A percentile compares a stretch with the other conserved stretches of the same genome.
phyloP scores from a whole-genome alignment of 805 yeast species.

The Sugiyamaella qingdaonensis region DNA sequence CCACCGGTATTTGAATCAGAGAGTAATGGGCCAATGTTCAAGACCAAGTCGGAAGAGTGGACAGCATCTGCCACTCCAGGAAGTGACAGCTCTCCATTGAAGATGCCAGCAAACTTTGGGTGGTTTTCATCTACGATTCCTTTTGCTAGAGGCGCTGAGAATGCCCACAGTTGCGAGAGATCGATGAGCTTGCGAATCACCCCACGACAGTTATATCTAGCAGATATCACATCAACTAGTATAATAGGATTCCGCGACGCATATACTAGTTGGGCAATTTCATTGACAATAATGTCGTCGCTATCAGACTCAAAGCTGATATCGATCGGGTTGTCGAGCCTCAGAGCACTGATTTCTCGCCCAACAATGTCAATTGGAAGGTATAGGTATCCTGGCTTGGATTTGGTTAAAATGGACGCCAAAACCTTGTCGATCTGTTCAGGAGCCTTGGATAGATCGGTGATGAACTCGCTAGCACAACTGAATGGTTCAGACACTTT shows the following conservation, averaged over 20 bases:
- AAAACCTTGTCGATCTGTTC: constrained; percentile 67
- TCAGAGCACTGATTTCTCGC: constrained; percentile 31
- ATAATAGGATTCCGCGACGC: constrained; percentile 56
- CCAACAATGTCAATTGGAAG: constrained; percentile 63
- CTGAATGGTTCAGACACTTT: constrained; percentile 55
- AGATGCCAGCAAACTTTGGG: constrained; percentile 63
- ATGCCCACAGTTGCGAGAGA: constrained; percentile 51
- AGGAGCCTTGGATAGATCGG: constrained; percentile 45
- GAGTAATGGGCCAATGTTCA: constrained; percentile 64
- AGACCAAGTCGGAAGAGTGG: constrained; percentile 58
- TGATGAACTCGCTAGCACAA: constrained; percentile 51
- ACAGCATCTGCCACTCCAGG: constrained; percentile 46
- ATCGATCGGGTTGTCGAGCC: constrained; percentile 28
- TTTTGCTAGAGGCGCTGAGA: constrained; percentile 64
- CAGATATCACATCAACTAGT: constrained; percentile 65
- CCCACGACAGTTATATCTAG: constrained; percentile 50
- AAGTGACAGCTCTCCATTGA: constrained; percentile 57
- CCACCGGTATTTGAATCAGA: constrained; percentile 71
- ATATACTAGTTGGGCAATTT: constrained; percentile 50
- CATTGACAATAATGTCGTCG: constrained; percentile 38
- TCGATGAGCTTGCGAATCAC: constrained; percentile 47
- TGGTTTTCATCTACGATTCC: constrained; percentile 68
- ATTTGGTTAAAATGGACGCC: constrained; percentile 46
- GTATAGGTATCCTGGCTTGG: constrained; percentile 79
- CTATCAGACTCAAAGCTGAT: constrained; percentile 25